Conservation (phyloP, 768 basidiomycete genomes). For the Chalciporus piperatus region DNA sequence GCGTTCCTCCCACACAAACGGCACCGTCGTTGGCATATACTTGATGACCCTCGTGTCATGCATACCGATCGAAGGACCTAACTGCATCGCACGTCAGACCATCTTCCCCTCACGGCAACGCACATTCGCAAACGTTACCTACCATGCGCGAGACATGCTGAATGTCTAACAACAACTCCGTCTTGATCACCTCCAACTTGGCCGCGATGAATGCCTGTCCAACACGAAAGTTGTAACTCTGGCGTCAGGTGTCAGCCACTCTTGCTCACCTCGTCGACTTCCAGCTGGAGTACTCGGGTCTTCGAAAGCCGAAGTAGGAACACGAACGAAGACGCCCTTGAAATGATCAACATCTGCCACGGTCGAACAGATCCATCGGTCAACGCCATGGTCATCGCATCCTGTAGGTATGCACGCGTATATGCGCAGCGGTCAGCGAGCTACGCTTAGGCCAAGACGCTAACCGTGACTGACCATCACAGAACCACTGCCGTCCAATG, state of each 20-base stretch:
- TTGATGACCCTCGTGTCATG: constrained; percentile 17
- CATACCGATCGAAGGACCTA: constrained; percentile 8
- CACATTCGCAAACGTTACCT: background rate
- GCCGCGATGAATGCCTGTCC: constrained; percentile 12
- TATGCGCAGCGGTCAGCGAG: constrained; percentile 1
- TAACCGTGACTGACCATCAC: constrained; percentile 10
- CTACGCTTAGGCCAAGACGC: too few species aligned
- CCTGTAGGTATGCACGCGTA: background rate
- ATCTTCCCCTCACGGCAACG: background rate
- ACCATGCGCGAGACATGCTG: constrained; percentile 18
- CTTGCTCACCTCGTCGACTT: constrained; percentile 23
- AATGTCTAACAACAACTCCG: constrained; percentile 9
- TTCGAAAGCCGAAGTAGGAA: constrained; percentile 18
- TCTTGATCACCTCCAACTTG: constrained; percentile 22
- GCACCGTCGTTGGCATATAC: constrained; percentile 15
- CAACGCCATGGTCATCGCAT: constrained; percentile 1
- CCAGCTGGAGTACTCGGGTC: constrained; percentile 19
- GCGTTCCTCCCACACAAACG: constrained; percentile 18
- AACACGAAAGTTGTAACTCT: background rate
- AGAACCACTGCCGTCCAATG: constrained; percentile 7
- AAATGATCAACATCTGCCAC: constrained; percentile 22
- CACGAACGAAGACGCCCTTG: constrained; percentile 17
- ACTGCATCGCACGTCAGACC: constrained; percentile 11
- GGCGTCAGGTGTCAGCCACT: background rate
- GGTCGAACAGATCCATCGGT: background rate